Evolutionary conservation across 2,329 filamentous ascomycete genomes (phyloP).

Genomic region (Colletotrichum somersetense): DNA sequence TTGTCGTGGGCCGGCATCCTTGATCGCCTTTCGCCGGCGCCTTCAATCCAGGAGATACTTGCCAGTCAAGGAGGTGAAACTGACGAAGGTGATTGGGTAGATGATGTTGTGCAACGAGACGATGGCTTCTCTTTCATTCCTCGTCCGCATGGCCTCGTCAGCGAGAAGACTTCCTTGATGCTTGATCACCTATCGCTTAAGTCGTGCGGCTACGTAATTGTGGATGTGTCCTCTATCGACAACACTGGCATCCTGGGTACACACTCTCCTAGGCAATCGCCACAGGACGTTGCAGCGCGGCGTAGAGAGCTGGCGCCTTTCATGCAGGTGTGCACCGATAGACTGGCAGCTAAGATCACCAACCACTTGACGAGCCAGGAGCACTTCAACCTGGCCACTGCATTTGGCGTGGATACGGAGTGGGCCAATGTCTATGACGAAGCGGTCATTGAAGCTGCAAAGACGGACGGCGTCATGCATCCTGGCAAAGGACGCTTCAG

Average conservation of each 20-base stretch:
- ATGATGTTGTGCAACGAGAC: conserved; percentile 3
- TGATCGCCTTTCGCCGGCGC: conserved; percentile 56
- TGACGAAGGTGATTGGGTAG: neutral
- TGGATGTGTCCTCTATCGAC: conserved; percentile 54
- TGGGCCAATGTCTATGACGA: conserved; percentile 54
- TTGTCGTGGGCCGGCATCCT: conserved; percentile 59
- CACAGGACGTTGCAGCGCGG: conserved; percentile 26
- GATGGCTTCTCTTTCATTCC: conserved; percentile 45
- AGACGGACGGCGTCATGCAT: conserved; percentile 50
- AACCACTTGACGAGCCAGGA: conserved; percentile 50
- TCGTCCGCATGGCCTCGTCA: conserved; percentile 40
- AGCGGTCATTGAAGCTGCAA: conserved; percentile 49
- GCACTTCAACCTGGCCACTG: conserved; percentile 45
- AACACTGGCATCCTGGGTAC: conserved; percentile 52
- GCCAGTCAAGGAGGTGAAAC: conserved; percentile 11
- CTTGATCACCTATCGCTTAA: conserved; percentile 63
- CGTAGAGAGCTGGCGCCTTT: conserved; percentile 40
- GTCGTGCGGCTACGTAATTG: conserved; percentile 71
- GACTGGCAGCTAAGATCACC: conserved; percentile 52
- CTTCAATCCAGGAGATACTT: conserved; percentile 48
- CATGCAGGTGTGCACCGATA: conserved; percentile 55
- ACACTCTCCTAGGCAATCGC: conserved; percentile 36
- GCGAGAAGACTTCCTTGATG: conserved; percentile 48
- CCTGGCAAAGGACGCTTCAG: conserved; percentile 58
- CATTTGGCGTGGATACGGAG: conserved; percentile 53